phyloP scores from a whole-genome alignment of 192 early-diverging fungal genomes.

The Dimargaris xerosporica region DNA sequence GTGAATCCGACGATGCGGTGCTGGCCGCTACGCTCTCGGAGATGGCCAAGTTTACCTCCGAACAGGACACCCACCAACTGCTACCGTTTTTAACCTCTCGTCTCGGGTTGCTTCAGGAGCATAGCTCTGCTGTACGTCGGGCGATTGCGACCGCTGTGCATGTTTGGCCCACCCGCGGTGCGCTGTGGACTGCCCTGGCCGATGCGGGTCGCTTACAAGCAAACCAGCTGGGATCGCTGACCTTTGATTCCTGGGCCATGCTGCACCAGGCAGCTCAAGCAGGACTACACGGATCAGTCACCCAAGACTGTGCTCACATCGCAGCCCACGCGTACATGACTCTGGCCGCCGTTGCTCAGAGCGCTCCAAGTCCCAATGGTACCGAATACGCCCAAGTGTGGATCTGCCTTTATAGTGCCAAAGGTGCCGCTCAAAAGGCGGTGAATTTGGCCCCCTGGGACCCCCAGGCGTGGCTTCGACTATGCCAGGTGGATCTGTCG shows the following conservation, averaged over 20 bases:
- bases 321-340: slow-evolving; percentile 15
- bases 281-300: slow-evolving; percentile 14
- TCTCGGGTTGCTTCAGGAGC: slow-evolving; percentile 18
- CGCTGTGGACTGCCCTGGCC: slow-evolving; percentile 19
- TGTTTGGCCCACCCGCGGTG: slow-evolving; percentile 14
- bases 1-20: slow-evolving; percentile 22
- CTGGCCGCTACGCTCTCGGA: slow-evolving; percentile 18
- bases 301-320: slow-evolving; percentile 17
- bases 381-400: slow-evolving; percentile 9
- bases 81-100: slow-evolving; percentile 16
- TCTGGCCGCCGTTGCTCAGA: slow-evolving; percentile 13
- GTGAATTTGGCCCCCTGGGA: slow-evolving; percentile 25
- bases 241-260: slow-evolving; percentile 15
- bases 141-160: slow-evolving; percentile 17
- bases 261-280: slow-evolving; percentile 13
- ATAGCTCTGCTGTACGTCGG: slow-evolving; percentile 16
- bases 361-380: slow-evolving; percentile 11
- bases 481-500: background rate
- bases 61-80: slow-evolving; percentile 7
- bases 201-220: slow-evolving; percentile 14
- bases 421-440: slow-evolving; percentile 18
- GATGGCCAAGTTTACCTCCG: slow-evolving; percentile 11
- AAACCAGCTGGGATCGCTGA: background rate
- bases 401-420: background rate
- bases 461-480: background rate